phyloP scores from a whole-genome alignment of 2,329 filamentous ascomycete genomes.

The Aotearoamyces nothofagi region DNA sequence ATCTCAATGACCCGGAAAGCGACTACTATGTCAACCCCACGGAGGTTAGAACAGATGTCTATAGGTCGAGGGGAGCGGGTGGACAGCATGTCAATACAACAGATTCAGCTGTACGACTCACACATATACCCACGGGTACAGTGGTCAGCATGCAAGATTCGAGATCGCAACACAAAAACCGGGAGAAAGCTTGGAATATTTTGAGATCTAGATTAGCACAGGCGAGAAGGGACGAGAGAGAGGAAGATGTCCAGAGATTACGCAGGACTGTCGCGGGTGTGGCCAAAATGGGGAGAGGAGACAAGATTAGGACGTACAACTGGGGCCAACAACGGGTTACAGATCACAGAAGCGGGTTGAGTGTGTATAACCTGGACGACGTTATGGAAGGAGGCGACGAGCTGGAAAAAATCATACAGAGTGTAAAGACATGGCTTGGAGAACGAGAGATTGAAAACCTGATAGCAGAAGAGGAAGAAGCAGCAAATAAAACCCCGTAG shows the following conservation, averaged over 20 bases:
- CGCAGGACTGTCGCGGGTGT: slow-evolving; percentile 65
- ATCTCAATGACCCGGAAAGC: slow-evolving; percentile 71
- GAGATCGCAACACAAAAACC: slow-evolving; percentile 79
- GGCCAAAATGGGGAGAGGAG: slow-evolving; percentile 72
- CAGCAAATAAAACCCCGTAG: no score
- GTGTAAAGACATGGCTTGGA: slow-evolving; percentile 49
- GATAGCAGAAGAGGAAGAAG: slow-evolving; percentile 30
- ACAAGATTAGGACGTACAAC: slow-evolving; percentile 78
- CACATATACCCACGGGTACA: slow-evolving; percentile 75
- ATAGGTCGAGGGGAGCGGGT: slow-evolving; percentile 82
- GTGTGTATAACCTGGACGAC: slow-evolving; percentile 47
- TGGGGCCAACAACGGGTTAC: slow-evolving; percentile 56
- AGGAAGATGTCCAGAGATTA: slow-evolving; percentile 62
- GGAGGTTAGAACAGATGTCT: slow-evolving; percentile 75
- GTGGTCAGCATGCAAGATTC: slow-evolving; percentile 87
- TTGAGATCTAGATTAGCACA: slow-evolving; percentile 73
- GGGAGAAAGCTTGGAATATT: slow-evolving; percentile 74
- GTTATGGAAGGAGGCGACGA: slow-evolving; percentile 49
- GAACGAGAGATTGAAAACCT: slow-evolving; percentile 49
- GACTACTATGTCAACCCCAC: slow-evolving; percentile 80
- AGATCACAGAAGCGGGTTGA: slow-evolving; percentile 54
- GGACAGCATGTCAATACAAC: slow-evolving; percentile 99
- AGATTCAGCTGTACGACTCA: slow-evolving; percentile 86
- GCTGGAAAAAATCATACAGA: slow-evolving; percentile 51
- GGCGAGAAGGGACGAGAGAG: slow-evolving; percentile 62